Base-by-base conservation (phyloP, 1,284 basidiomycete species). In the Naganishia sp. region DNA sequence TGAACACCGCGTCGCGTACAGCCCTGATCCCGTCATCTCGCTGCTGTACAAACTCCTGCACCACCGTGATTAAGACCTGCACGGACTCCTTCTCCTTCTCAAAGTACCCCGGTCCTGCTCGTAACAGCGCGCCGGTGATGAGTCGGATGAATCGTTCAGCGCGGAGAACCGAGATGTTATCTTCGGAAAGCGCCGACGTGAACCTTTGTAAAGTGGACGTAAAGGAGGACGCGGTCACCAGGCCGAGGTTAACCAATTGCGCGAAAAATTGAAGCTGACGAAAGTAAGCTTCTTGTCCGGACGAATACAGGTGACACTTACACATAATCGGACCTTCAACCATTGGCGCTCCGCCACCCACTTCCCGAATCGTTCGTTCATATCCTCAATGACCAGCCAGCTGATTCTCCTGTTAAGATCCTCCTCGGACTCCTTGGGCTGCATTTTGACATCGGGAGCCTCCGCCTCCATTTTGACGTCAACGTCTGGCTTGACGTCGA, bases 241-340 rank as follows among this genome's bases (percentile, higher is more conserved):
- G 81, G 57, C 85, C 84, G 13, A 90, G 85, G 39, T 88, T 83
- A 35, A 90, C 88, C 49, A 95, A 80, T 73, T 93, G 89, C 0
- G 92, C 89, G 73, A 96, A 94, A 77, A 96, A 90, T 72, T 92
- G 90, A 23, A 94, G 87, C 91, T 94, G 72, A 10, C 47, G 21
- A n/a, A 43, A 35, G 18, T 7, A 11, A 54, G 43, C 35, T 18
- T 23, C 18, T 23, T 21, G 35, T 6, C 51, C 42, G 17, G 28
- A n/a, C 28, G 2, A 11, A 42, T 15, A 43, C 2, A 9, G 35
- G 35, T 52, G 56, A 21, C 17, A 83, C 90, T 77, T 75, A 94
- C 92, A 71, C 88, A 89, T 72, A 93, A 83, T 65, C 93, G 84
- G 45, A 89, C 88, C 71, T 93, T 89, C 72, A 91, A 84, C 94